Base-by-base conservation (phyloP, 164 flowering plant species). In the Echeveria elegans region DNA sequence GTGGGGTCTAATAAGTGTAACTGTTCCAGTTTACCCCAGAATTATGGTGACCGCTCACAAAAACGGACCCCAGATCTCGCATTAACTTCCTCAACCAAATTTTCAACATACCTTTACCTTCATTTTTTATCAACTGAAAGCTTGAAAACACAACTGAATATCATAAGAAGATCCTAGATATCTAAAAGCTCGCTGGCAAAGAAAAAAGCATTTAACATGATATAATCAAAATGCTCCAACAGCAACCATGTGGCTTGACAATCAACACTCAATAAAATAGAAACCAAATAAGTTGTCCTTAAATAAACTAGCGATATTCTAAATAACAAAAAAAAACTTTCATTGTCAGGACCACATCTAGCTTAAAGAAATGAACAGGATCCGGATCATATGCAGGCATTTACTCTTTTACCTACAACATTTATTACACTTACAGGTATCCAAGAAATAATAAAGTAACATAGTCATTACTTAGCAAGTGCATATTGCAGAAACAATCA, bases 381-480 rank as follows among this genome's bases (percentile, higher is more conserved):
- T 43, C 47, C 11, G 47, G 45, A 40, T 34, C 66, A 63, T 63
- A 26, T 24, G 45, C 29, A 56, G 34, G 61, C 61, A 53, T 53
- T 23, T 56, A 14, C 47, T 43, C 0, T 15, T 7, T 34, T 34
- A 14, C 61, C 34, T 28, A 56, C 31, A n/a, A 12, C 61, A 56
- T 56, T 28, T 28, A 56, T 56, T 56, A 56, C 61, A 56, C 61
- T 12, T 53, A 56, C 32, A 56, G 61, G 61, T 11, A 56, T 56
- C 61, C 61, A 56, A 56, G 61, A 56, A 56, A 26, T 4, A 3
- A 1, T 6, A 50, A 23, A 50, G 11, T 50, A 50, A 5, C 24
- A 21, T 50, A 50, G 28, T 26, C 31, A 53, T 11, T 53, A 53
- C 31, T 53, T 53, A n/a, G n/a, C 60, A 26, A 26, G 3, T 24